phyloP scores from a whole-genome alignment of 192 early-diverging fungal species.

The Linnemannia zychae region DNA sequence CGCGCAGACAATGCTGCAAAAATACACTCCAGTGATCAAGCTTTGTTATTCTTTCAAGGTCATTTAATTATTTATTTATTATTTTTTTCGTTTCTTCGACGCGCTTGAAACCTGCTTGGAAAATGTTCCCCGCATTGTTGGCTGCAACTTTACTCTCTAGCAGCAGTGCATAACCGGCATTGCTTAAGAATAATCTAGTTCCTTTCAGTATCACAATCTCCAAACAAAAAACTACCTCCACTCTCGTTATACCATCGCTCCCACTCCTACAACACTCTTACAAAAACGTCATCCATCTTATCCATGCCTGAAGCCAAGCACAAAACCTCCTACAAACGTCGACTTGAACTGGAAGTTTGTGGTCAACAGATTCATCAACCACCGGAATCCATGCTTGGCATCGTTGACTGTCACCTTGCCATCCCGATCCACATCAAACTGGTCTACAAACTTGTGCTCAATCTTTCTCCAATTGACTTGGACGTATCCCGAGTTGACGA shows the following conservation, averaged over 20 bases:
- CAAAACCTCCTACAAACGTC: conserved; percentile 61
- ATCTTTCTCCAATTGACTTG: conserved; percentile 59
- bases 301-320: conserved; percentile 61
- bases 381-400: conserved; percentile 45
- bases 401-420: conserved; percentile 58
- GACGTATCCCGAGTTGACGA: conserved; percentile 58
- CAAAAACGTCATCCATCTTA: conserved; percentile 36
- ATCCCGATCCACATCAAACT: conserved; percentile 59
- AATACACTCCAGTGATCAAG: too few species aligned
- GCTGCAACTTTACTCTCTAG: too few species aligned
- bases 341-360: conserved; percentile 67
- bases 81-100: too few species aligned
- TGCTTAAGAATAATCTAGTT: too few species aligned
- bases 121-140: too few species aligned
- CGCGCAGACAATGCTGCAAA: too few species aligned
- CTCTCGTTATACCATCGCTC: not conserved
- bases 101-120: too few species aligned
- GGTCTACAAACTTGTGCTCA: conserved; percentile 45
- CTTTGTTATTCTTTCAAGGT: too few species aligned
- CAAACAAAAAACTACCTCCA: too few species aligned
- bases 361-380: conserved; percentile 58
- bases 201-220: too few species aligned
- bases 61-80: too few species aligned
- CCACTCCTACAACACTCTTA: not conserved
- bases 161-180: too few species aligned